These are phyloP conservation scores for Pichia sp. DNA, from an alignment of 1,139 yeast species.

Conservation along the genomic window DNA sequence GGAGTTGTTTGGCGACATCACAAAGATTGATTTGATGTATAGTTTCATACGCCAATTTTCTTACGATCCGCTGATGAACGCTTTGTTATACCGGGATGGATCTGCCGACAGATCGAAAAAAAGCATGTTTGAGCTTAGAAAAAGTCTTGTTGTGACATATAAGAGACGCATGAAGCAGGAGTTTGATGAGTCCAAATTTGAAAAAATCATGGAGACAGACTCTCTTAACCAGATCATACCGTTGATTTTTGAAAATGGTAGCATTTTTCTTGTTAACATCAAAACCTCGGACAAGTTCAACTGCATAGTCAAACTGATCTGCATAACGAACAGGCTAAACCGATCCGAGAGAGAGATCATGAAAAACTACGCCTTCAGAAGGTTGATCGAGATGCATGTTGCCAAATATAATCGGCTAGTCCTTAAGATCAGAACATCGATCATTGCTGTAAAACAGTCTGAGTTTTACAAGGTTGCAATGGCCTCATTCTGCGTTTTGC, in stretches of 20 bases:
- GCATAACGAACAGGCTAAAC: constrained; percentile 24
- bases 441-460: constrained; percentile 20
- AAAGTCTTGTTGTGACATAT: constrained; percentile 26
- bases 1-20: constrained; percentile 24
- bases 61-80: constrained; percentile 18
- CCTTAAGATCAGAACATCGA: constrained; percentile 22
- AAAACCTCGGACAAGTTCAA: constrained; percentile 17
- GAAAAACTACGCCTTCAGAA: constrained; percentile 26
- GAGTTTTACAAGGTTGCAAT: constrained; percentile 27
- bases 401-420: constrained; percentile 27
- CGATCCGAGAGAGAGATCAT: constrained; percentile 27
- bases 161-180: constrained; percentile 24
- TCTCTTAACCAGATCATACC: constrained; percentile 31
- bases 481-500: constrained; percentile 26
- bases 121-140: constrained; percentile 26
- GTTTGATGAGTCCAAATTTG: constrained; percentile 30
- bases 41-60: constrained; percentile 28
- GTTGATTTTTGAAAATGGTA: constrained; percentile 28
- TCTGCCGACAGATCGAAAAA: constrained; percentile 12
- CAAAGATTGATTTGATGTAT: constrained; percentile 27
- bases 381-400: constrained; percentile 31
- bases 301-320: constrained; percentile 26
- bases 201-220: constrained; percentile 21
- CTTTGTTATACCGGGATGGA: constrained; percentile 7
- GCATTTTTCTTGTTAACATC: constrained; percentile 28